Evolutionary conservation across 2,329 filamentous ascomycete genomes (phyloP).

Genomic region (Arthroderma sp.): DNA sequence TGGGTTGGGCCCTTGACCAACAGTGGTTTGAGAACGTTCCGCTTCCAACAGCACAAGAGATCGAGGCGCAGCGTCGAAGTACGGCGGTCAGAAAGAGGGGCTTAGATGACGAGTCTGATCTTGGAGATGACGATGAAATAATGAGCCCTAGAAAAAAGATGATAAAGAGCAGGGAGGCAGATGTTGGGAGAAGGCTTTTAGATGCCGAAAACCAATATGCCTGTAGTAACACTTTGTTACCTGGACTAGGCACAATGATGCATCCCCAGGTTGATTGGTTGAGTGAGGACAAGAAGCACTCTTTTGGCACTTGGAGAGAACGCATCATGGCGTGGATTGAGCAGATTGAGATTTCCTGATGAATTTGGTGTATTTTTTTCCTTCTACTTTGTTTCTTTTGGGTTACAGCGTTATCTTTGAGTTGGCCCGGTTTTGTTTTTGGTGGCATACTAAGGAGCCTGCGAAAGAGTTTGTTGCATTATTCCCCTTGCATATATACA

Average conservation of each 20-base stretch:
- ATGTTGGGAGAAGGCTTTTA: neutral
- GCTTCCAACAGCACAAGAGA: slow-evolving; percentile 13
- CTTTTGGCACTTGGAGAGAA: slow-evolving; percentile 35
- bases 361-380: neutral
- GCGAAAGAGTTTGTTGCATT: neutral
- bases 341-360: slow-evolving; percentile 18
- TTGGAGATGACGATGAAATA: slow-evolving; percentile 21
- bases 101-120: slow-evolving; percentile 13
- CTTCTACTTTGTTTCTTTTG: neutral
- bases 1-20: slow-evolving; percentile 42
- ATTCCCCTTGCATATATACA: neutral
- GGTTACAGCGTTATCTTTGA: neutral
- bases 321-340: slow-evolving; percentile 30
- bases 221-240: slow-evolving; percentile 22
- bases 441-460: neutral
- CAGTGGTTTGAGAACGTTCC: slow-evolving; percentile 57
- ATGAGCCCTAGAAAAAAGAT: slow-evolving; percentile 21
- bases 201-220: neutral
- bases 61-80: slow-evolving; percentile 5
- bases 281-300: slow-evolving; percentile 33
- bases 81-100: slow-evolving; percentile 2
- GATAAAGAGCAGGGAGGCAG: slow-evolving; percentile 13
- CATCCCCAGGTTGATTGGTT: slow-evolving; percentile 38
- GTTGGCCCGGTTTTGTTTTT: neutral
- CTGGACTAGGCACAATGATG: slow-evolving; percentile 41